Evolutionary conservation across 1,284 basidiomycete species (phyloP).

Genomic region (Megacollybia platyphylla): DNA sequence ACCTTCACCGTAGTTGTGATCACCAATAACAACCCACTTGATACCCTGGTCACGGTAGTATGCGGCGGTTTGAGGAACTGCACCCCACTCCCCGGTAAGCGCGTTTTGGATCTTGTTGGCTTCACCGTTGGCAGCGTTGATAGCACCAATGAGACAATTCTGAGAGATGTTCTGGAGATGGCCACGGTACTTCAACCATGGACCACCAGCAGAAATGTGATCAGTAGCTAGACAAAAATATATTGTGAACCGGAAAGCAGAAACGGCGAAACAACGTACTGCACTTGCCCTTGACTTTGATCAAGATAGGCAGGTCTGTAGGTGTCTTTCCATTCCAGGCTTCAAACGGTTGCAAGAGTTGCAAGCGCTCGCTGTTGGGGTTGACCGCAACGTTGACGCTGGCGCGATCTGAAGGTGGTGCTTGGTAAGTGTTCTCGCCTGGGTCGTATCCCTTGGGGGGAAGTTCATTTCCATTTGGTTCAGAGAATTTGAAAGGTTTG

Average conservation of each 20-base stretch:
- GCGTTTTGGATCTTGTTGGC: conserved; percentile 95
- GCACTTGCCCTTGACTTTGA: conserved; percentile 99
- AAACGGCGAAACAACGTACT: conserved; percentile 33
- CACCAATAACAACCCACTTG: conserved; percentile 93
- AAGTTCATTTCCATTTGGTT: conserved; percentile 84
- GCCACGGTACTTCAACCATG: conserved; percentile 99
- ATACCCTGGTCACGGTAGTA: conserved; percentile 83
- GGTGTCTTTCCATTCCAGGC: conserved; percentile 93
- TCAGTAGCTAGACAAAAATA: conserved; percentile 47
- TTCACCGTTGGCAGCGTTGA: conserved; percentile 91
- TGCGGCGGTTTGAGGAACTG: conserved; percentile 78
- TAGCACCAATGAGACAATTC: conserved; percentile 95
- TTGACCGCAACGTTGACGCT: conserved; percentile 79
- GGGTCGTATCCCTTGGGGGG: conserved; percentile 93
- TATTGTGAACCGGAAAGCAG: neutral
- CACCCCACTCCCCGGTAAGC: conserved; percentile 76
- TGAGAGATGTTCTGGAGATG: conserved; percentile 98
- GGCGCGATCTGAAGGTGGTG: conserved; percentile 80
- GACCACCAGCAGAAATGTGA: conserved; percentile 91
- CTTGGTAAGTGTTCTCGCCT: conserved; percentile 95
- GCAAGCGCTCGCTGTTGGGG: conserved; percentile 89
- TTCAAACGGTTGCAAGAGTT: conserved; percentile 85
- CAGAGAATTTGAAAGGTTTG: conserved; percentile 95
- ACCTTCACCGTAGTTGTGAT: conserved; percentile 97
- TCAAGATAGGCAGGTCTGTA: conserved; percentile 81